phyloP scores from a whole-genome alignment of 2,329 filamentous ascomycete species.

The Neonectria magnoliae region DNA sequence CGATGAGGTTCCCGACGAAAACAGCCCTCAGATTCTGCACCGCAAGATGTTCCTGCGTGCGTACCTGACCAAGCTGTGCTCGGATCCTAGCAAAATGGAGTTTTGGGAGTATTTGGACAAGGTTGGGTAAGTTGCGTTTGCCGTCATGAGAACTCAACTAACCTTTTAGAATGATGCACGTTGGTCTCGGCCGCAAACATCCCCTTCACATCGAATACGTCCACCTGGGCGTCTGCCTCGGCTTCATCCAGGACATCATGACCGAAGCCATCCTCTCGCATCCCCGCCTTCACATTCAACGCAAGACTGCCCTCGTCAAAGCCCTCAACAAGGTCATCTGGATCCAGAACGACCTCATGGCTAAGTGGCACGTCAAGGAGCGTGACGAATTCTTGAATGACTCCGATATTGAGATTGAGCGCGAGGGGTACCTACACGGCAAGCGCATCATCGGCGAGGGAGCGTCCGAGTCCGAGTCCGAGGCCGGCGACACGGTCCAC shows the following conservation, averaged over 20 bases:
- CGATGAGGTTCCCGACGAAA: slow-evolving; percentile 70
- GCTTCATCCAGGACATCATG: slow-evolving; percentile 81
- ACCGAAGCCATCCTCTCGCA: slow-evolving; percentile 80
- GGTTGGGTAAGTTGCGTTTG: slow-evolving; percentile 67
- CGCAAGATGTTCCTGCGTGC: slow-evolving; percentile 82
- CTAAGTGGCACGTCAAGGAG: slow-evolving; percentile 81
- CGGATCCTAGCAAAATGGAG: slow-evolving; percentile 77
- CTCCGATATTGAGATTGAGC: slow-evolving; percentile 62
- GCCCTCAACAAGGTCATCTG: slow-evolving; percentile 84
- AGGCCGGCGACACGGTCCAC: slow-evolving; percentile 25
- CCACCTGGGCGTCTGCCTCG: slow-evolving; percentile 77
- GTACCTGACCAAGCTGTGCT: slow-evolving; percentile 79
- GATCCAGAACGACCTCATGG: slow-evolving; percentile 89
- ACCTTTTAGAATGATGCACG: slow-evolving; percentile 75
- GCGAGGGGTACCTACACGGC: slow-evolving; percentile 72
- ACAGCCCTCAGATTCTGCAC: slow-evolving; percentile 78
- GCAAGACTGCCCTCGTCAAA: slow-evolving; percentile 78
- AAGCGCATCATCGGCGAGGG: slow-evolving; percentile 64
- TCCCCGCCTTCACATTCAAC: slow-evolving; percentile 70
- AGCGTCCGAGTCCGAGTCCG: slow-evolving; percentile 27
- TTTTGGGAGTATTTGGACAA: slow-evolving; percentile 89
- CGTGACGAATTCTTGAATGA: slow-evolving; percentile 68
- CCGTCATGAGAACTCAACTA: not conserved
- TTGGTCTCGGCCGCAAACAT: slow-evolving; percentile 76
- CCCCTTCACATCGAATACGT: slow-evolving; percentile 84